Evolutionary conservation across 1,284 basidiomycete genomes (phyloP).

Genomic region (Butyriboletus appendiculatus): DNA sequence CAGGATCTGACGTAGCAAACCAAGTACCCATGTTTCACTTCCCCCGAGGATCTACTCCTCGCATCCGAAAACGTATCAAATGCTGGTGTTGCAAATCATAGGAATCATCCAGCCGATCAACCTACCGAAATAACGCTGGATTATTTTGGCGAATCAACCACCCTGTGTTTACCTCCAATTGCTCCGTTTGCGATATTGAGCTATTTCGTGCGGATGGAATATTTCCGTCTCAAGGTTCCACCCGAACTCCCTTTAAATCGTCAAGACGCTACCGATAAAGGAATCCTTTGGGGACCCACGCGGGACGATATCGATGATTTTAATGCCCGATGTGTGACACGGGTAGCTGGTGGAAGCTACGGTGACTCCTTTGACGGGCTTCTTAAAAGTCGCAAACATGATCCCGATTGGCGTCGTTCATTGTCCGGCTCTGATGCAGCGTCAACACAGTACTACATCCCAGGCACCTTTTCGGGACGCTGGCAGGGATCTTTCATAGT

Average conservation of each 20-base stretch:
- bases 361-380: slow-evolving; percentile 27
- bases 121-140: slow-evolving; percentile 32
- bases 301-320: slow-evolving; percentile 47
- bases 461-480: slow-evolving; percentile 44
- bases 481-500: slow-evolving; percentile 52
- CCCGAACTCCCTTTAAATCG: slow-evolving; percentile 36
- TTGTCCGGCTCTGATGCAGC: slow-evolving; percentile 9
- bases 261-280: slow-evolving; percentile 25
- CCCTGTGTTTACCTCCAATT: slow-evolving; percentile 41
- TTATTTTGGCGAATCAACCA: slow-evolving; percentile 44
- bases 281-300: slow-evolving; percentile 39
- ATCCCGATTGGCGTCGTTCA: slow-evolving; percentile 35
- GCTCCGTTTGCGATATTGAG: slow-evolving; percentile 47
- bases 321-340: slow-evolving; percentile 41
- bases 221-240: slow-evolving; percentile 37
- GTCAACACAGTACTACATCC: slow-evolving; percentile 32
- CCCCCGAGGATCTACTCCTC: slow-evolving; percentile 25
- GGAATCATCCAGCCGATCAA: slow-evolving; percentile 29
- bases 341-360: slow-evolving; percentile 27
- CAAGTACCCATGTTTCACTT: slow-evolving; percentile 37
- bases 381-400: slow-evolving; percentile 32
- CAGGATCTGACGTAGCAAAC: slow-evolving; percentile 13
- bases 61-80: slow-evolving; percentile 3
- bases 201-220: slow-evolving; percentile 47
- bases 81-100: slow-evolving; percentile 1